A percentile compares a stretch with the other conserved stretches of the same genome.
These are phyloP conservation scores for Lasiodiplodia sp. DNA, from an alignment of 2,329 filamentous ascomycete genomes.

Conservation along the genomic window DNA sequence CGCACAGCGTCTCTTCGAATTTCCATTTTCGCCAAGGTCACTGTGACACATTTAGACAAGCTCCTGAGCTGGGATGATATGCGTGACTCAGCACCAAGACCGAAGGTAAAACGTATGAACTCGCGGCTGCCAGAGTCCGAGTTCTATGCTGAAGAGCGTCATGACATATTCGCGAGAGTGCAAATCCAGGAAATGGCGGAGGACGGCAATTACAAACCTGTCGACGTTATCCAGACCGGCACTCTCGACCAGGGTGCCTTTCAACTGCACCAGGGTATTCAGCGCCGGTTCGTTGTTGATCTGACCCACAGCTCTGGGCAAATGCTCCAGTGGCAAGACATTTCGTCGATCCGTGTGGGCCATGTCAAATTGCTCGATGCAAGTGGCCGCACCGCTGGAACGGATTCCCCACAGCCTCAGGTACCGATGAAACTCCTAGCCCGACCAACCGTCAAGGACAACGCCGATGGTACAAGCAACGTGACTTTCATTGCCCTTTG, in stretches of 20 bases:
- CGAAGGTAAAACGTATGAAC: constrained; percentile 64
- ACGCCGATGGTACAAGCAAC: constrained; percentile 88
- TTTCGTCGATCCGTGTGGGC: constrained; percentile 78
- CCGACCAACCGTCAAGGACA: constrained; percentile 80
- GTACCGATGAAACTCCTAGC: constrained; percentile 79
- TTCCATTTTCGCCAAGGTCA: constrained; percentile 90
- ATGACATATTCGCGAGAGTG: constrained; percentile 87
- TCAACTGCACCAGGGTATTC: constrained; percentile 92
- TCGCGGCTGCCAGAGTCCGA: constrained; percentile 85
- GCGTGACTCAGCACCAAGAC: constrained; percentile 72
- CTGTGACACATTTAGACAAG: constrained; percentile 94
- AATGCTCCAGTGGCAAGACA: constrained; percentile 85
- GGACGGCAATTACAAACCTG: constrained; percentile 86
- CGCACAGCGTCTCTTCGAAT: constrained; percentile 79
- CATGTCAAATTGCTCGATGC: constrained; percentile 84
- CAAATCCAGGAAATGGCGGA: constrained; percentile 94
- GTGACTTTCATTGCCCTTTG: constrained; percentile 90
- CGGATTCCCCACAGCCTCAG: constrained; percentile 74
- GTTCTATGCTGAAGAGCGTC: constrained; percentile 90
- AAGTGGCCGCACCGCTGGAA: constrained; percentile 82
- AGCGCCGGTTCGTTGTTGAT: constrained; percentile 84
- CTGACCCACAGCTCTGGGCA: constrained; percentile 93
- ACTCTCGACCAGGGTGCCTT: constrained; percentile 89
- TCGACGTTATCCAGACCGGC: constrained; percentile 87
- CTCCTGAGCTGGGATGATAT: constrained; percentile 99